Percentiles rank a stretch among this genome's conserved stretches.
These are phyloP conservation scores for Friedmanniomyces simplex DNA, from an alignment of 495 filamentous ascomycete genomes.

Conservation along the genomic window DNA sequence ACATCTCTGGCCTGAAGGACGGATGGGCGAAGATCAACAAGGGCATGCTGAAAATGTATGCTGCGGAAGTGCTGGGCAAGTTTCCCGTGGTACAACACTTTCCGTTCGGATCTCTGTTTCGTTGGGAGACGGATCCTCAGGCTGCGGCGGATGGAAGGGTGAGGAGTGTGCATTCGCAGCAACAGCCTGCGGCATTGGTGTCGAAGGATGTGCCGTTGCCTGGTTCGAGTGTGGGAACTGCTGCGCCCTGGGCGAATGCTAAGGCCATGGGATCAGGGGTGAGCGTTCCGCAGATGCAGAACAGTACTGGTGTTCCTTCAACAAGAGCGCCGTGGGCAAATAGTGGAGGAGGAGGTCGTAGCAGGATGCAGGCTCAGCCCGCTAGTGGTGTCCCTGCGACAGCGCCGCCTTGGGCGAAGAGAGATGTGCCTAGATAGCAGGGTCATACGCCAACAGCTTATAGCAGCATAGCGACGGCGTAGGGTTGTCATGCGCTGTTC, in stretches of 20 bases:
- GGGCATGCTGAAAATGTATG: constrained; percentile 69
- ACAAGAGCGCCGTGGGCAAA: constrained; percentile 9
- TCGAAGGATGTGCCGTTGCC: constrained; percentile 10
- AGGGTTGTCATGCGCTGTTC: not conserved
- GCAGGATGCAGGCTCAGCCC: not conserved
- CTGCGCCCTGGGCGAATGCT: constrained; percentile 27
- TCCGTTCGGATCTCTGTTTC: constrained; percentile 67
- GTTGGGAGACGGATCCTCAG: constrained; percentile 65
- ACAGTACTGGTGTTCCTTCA: constrained; percentile 5
- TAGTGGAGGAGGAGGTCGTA: not conserved
- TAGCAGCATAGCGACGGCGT: not conserved
- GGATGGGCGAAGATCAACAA: constrained; percentile 99
- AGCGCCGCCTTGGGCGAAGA: not conserved
- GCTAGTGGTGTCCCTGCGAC: not conserved
- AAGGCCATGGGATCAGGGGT: not conserved
- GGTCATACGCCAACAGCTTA: no score
- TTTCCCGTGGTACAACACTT: constrained; percentile 66
- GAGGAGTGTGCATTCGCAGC: constrained; percentile 46
- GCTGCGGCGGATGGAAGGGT: constrained; percentile 36
- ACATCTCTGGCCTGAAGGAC: constrained; percentile 78
- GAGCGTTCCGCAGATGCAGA: constrained; percentile 1
- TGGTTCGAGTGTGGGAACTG: not conserved
- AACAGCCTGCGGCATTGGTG: constrained; percentile 36
- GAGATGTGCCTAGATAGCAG: not conserved
- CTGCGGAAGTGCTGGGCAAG: constrained; percentile 57